Base-by-base conservation (phyloP, 441 rosid species). In the Populus tomentosa region DNA sequence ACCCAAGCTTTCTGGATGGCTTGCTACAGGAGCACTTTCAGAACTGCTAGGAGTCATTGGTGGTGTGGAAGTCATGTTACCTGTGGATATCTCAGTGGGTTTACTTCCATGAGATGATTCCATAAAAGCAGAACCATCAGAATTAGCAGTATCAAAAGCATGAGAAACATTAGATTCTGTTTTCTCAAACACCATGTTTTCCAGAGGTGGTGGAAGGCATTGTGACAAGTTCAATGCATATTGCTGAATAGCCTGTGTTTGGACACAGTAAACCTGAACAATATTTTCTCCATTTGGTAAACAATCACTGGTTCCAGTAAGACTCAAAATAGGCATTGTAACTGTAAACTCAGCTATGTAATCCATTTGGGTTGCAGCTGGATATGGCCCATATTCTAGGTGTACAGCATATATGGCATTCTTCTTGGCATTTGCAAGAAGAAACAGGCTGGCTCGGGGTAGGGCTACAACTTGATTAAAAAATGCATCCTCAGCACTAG, bases 401-500 rank as follows among this genome's bases (percentile, higher is more conserved):
- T 96, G 95, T 72, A 94, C 89, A 16, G 89, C 98, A 87, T 96
- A 96, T 69, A 96, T 89, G 74, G 95, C 91, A 81, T 93, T 94
- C 87, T 86, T 92, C 87, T 92, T 92, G 26, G 98, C 98, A 81
- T 96, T 96, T 71, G 98, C 98, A 74, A 96, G 82, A 78, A 96
- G 80, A 80, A 90, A 78, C 28, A 95, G 81, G 77, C 96, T 91
- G 64, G 92, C 89, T 74, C 76, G 91, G 78, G 96, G 84, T 73
- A 93, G 83, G 26, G 91, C 92, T 74, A 90, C 87, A 59, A 91
- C 94, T 87, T 91, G 97, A 84, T 95, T 96, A 76, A 94, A 94
- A 83, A 96, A 92, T 59, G 93, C 91, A 79, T 87, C 92, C 76
- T 89, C 91, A 73, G 84, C 80, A 69, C 78, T 80, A 69, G 93